These are phyloP conservation scores for Fraxinus excelsior DNA, from an alignment of 257 asterid genomes.

Conservation along the genomic window DNA sequence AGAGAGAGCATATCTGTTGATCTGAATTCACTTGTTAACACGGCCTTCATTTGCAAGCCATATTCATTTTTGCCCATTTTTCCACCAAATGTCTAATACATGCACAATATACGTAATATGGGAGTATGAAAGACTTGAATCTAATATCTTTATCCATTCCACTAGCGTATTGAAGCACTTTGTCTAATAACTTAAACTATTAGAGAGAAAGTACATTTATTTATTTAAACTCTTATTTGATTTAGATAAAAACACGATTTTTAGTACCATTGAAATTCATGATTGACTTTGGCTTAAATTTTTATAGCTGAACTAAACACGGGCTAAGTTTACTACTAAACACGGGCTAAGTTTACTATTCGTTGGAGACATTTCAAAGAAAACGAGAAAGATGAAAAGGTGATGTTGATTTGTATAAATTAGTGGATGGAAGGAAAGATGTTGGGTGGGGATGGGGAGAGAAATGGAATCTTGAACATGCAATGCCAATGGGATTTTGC, in stretches of 20 bases:
- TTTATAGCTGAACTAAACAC: no score
- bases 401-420: constrained; percentile 49
- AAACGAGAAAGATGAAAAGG: constrained; percentile 23
- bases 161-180: no score
- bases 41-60: not conserved
- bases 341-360: not conserved
- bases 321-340: not conserved
- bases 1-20: not conserved
- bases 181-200: not conserved
- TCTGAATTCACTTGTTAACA: not conserved
- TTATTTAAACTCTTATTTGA: not conserved
- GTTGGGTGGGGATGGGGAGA: not conserved
- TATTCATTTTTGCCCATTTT: not conserved
- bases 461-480: constrained; percentile 45
- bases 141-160: no score
- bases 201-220: no score
- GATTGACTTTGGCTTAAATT: no score
- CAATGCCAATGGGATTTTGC: constrained; percentile 38
- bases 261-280: no score
- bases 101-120: no score
- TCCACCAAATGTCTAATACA: no score
- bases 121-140: no score
- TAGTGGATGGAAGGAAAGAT: constrained; percentile 41
- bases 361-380: constrained; percentile 5
- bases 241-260: not conserved